These are phyloP conservation scores for Saccharomyces mikatae DNA, from an alignment of 805 yeast genomes.

Conservation along the genomic window DNA sequence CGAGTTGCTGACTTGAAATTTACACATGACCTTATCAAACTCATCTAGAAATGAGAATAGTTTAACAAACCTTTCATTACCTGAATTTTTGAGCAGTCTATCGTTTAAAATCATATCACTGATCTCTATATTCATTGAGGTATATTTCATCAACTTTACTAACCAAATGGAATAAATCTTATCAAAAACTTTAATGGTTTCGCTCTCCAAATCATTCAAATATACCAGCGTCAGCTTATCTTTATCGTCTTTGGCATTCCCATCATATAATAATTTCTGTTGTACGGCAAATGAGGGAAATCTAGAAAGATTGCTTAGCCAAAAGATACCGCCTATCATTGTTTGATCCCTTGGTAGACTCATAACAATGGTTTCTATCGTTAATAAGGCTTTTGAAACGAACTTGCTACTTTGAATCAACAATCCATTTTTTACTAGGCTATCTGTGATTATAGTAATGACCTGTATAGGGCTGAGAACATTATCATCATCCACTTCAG, in stretches of 20 bases:
- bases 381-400: constrained; percentile 78
- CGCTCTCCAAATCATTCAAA: not conserved
- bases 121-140: not conserved
- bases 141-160: not conserved
- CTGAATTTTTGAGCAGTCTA: not conserved
- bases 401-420: constrained; percentile 90
- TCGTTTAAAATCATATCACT: not conserved
- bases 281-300: constrained; percentile 27
- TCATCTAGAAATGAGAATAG: not conserved
- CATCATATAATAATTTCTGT: not conserved
- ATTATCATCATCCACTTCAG: constrained; percentile 83
- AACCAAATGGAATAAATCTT: not conserved
- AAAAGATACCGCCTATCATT: constrained; percentile 88
- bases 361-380: constrained; percentile 77
- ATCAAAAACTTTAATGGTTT: not conserved
- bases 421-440: constrained; percentile 96
- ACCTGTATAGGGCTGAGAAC: constrained; percentile 94
- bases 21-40: not conserved
- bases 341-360: constrained; percentile 77
- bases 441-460: constrained; percentile 81
- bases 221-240: not conserved
- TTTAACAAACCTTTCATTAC: not conserved
- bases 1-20: not conserved
- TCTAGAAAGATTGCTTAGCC: constrained; percentile 96
- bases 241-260: not conserved